These are phyloP conservation scores for Lactuca saligna DNA, from an alignment of 129 eudicot species.

Conservation along the genomic window DNA sequence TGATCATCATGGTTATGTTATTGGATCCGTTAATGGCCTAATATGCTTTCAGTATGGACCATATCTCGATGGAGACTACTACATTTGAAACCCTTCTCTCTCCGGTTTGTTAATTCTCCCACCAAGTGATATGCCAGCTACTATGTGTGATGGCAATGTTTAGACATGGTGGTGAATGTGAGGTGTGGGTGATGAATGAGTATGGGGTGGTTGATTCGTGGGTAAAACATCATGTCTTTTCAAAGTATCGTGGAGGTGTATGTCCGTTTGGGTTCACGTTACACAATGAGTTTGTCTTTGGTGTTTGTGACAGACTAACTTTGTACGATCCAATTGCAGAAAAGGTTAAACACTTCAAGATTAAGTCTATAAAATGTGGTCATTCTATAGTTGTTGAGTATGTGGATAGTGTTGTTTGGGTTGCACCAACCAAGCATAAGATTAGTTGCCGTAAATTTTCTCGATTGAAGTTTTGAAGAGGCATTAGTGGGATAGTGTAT, in stretches of 20 bases:
- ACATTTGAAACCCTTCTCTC: slow-evolving; percentile 6
- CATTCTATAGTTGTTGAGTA: not conserved
- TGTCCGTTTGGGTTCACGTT: not conserved
- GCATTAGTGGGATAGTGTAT: not conserved
- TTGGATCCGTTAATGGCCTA: no score
- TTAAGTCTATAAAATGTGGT: not conserved
- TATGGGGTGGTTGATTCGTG: slow-evolving; percentile 5
- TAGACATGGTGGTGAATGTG: not conserved
- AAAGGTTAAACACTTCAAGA: not conserved
- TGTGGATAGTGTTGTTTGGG: slow-evolving; percentile 14
- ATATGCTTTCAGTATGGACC: no score
- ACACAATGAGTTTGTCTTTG: slow-evolving; percentile 1
- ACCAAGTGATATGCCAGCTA: not conserved
- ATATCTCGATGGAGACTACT: no score
- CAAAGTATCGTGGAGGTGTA: not conserved
- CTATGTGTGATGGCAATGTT: not conserved
- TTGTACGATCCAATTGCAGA: slow-evolving; percentile 8
- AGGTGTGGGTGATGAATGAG: slow-evolving; percentile 6
- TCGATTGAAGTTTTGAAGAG: not conserved
- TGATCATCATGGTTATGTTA: no score
- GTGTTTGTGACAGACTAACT: not conserved
- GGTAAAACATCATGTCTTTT: not conserved
- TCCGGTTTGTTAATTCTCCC: slow-evolving; percentile 1
- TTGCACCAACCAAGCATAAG: not conserved
- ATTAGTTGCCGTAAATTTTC: not conserved